Evolutionary conservation across 768 basidiomycete species (phyloP).

Genomic region (Amanita subjunquillea): DNA sequence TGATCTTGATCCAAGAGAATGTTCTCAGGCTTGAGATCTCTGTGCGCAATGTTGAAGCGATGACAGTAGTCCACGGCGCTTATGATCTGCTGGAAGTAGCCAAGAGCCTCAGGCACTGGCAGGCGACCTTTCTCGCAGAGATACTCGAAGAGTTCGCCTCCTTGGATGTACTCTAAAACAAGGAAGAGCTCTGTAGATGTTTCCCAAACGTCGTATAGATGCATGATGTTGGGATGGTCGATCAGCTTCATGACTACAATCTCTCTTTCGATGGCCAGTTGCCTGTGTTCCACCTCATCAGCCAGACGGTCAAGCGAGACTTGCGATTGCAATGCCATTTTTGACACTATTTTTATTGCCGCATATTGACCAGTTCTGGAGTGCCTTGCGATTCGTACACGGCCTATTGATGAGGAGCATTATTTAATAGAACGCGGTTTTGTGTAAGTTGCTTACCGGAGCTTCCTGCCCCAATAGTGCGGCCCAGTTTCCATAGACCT

Average conservation of each 20-base stretch:
- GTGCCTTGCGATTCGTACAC: constrained; percentile 83
- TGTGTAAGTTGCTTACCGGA: constrained; percentile 38
- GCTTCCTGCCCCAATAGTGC: constrained; percentile 74
- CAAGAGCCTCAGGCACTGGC: constrained; percentile 59
- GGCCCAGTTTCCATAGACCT: constrained; percentile 76
- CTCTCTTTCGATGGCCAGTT: constrained; percentile 81
- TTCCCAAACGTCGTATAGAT: constrained; percentile 96
- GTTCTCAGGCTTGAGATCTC: constrained; percentile 94
- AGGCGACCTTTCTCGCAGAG: constrained; percentile 73
- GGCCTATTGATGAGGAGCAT: constrained; percentile 38
- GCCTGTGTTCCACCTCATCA: constrained; percentile 66
- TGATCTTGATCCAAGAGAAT: constrained; percentile 72
- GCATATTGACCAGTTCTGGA: constrained; percentile 83
- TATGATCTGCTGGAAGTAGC: constrained; percentile 92
- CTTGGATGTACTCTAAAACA: constrained; percentile 90
- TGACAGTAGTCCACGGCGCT: constrained; percentile 88
- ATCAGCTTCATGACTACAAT: constrained; percentile 98
- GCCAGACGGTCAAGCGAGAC: constrained; percentile 59
- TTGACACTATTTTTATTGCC: constrained; percentile 91
- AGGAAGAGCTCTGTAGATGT: constrained; percentile 82
- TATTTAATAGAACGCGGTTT: constrained; percentile 6
- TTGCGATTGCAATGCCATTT: constrained; percentile 55
- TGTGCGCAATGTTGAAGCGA: constrained; percentile 88
- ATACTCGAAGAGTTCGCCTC: constrained; percentile 92
- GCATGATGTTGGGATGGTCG: constrained; percentile 90